Base-by-base conservation (phyloP, 1,139 yeast genomes). In the Pichia sp. region DNA sequence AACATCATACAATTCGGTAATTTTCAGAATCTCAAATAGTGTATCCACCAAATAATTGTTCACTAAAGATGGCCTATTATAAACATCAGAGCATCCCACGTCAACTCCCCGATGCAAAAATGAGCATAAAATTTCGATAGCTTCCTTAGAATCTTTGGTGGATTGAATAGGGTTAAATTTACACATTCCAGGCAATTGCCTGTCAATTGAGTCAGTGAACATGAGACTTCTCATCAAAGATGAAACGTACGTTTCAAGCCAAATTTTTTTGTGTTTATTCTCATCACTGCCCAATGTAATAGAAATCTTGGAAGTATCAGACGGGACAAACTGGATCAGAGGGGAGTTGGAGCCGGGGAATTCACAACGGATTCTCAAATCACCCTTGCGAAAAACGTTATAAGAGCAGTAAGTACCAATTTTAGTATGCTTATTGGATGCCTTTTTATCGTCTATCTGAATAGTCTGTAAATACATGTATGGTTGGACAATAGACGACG, bases 241-340 rank as follows among this genome's bases (percentile, higher is more conserved):
- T 50, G 87, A 79, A 42, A 87, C 80, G 61, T 79, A 85, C 0
- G 95, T 77, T 60, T 92, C 97, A 33, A 71, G 70, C 97, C 97
- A 90, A 7, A 37, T 37, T 10, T 5, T 16, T 11, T 37, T 10
- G 5, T 10, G 6, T 11, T 27, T 11, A 2, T 9, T 27, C 34
- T 56, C 55, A 7, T 47, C 50, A 1, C 27, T 27, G n/a, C 39
- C 48, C 3, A 55, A 50, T 26, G 46, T 51, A 23, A 55, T 42
- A 3, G 58, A 48, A 26, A 47, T 49, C 33, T 54, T 53, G 6
- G 38, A 43, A 10, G 52, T 50, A 36, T 49, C 45, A n/a, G 53
- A 44, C 3, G 61, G 60, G 8, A 56, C 44, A 38, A 62, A 60
- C 46, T 61, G 64, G 29, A 60, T 56, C 44, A 56, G 41, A 9